A percentile compares a stretch with the other conserved stretches of the same genome.
phyloP scores from a whole-genome alignment of 2,329 filamentous ascomycete species.

The Thielaviopsis populi region DNA sequence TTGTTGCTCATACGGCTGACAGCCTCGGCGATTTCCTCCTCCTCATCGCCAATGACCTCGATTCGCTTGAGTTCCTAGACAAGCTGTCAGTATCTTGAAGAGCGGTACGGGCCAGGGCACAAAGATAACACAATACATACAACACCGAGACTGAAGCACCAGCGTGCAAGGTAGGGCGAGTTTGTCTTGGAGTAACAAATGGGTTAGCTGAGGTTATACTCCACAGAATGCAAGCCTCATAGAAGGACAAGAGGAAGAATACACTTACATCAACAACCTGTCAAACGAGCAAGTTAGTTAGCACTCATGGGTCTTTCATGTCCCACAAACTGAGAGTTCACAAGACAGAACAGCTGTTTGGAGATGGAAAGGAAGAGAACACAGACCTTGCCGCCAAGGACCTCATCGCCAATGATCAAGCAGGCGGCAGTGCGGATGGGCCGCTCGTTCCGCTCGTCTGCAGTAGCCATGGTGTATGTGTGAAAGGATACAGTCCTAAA shows the following conservation, averaged over 20 bases:
- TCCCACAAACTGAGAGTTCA: not conserved
- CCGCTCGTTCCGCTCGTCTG: conserved; percentile 42
- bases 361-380: not conserved
- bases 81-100: not conserved
- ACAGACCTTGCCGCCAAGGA: conserved; percentile 78
- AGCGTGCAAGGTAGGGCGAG: conserved; percentile 48
- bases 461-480: conserved; percentile 28
- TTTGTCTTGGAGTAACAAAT: conserved; percentile 26
- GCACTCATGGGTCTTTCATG: not conserved
- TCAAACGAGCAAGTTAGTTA: not conserved
- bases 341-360: not conserved
- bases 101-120: not conserved
- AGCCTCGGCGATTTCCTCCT: conserved; percentile 77
- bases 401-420: conserved; percentile 93
- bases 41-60: conserved; percentile 88
- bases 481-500: conserved; percentile 12
- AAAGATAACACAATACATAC: conserved; percentile 25
- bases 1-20: conserved; percentile 70
- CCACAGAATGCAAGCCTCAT: not conserved
- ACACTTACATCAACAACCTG: conserved; percentile 16
- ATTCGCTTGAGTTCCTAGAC: conserved; percentile 58
- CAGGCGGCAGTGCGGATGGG: conserved; percentile 81
- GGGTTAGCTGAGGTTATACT: not conserved
- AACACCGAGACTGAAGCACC: conserved; percentile 47
- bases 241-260: not conserved